Conservation (phyloP, 768 basidiomycete genomes). For the Termitomyces sp. region DNA sequence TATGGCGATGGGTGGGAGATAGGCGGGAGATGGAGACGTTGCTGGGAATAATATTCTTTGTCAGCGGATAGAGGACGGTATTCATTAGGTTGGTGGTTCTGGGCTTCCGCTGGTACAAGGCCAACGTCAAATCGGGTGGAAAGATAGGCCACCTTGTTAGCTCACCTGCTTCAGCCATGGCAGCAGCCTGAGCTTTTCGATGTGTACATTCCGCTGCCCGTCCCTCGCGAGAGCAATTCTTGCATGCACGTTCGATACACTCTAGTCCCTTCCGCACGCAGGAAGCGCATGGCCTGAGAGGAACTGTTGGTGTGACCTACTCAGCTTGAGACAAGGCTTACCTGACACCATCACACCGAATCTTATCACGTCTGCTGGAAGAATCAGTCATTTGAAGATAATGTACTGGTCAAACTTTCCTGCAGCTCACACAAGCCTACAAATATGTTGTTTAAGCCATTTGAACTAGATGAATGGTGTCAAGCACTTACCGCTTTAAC, state of each 20-base stretch:
- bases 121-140: neutral
- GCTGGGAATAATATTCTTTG: conserved; percentile 17
- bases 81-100: conserved; percentile 3
- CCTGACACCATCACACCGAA: conserved; percentile 59
- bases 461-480: conserved; percentile 4
- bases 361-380: conserved; percentile 51
- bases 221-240: conserved; percentile 42
- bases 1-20: conserved; percentile 20
- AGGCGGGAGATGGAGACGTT: conserved; percentile 23
- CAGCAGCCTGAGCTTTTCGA: conserved; percentile 25
- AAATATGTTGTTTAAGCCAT: conserved; percentile 12
- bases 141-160: neutral
- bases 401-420: conserved; percentile 31
- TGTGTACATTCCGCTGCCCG: conserved; percentile 45
- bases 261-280: conserved; percentile 50
- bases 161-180: conserved; percentile 23
- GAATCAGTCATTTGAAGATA: conserved; percentile 9
- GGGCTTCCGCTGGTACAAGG: neutral
- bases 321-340: conserved; percentile 19
- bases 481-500: conserved; percentile 51
- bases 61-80: conserved; percentile 10
- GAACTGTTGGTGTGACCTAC: neutral
- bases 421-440: conserved; percentile 61
- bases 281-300: conserved; percentile 44
- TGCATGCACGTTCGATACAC: conserved; percentile 49